Percentiles rank a stretch among this genome's conserved stretches.
Evolutionary conservation across 305 asterid genomes (phyloP).

Genomic region (Nicotiana rustica): DNA sequence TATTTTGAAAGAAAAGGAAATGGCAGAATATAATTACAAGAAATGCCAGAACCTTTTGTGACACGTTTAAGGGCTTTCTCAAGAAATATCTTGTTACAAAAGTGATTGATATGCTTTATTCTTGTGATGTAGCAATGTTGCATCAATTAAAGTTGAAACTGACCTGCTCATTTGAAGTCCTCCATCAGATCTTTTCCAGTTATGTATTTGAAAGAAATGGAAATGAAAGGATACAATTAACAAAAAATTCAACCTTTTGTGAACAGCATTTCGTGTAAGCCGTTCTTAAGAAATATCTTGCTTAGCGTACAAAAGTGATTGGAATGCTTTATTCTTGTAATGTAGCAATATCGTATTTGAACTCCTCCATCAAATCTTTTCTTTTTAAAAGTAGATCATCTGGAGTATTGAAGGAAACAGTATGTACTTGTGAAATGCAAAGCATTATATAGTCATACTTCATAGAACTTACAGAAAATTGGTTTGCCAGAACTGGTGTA

Average conservation of each 20-base stretch:
- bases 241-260: neutral
- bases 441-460: slow-evolving; percentile 21
- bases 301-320: neutral
- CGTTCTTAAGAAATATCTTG: neutral
- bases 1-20: neutral
- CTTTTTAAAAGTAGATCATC: slow-evolving; percentile 24
- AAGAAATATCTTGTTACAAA: neutral
- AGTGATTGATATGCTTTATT: neutral
- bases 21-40: neutral
- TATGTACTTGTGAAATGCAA: slow-evolving; percentile 2
- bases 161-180: slow-evolving; percentile 22
- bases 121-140: neutral
- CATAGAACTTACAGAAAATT: slow-evolving; percentile 86
- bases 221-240: neutral
- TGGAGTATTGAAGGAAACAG: neutral
- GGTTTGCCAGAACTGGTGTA: slow-evolving; percentile 84
- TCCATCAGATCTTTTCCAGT: neutral
- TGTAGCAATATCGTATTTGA: slow-evolving; percentile 3
- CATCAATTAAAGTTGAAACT: neutral
- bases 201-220: too few species aligned
- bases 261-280: neutral
- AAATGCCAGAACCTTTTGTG: slow-evolving; percentile 3
- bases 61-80: neutral
- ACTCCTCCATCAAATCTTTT: neutral
- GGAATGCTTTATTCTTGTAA: neutral